These are phyloP conservation scores for Beta corolliflora DNA, from an alignment of 179 eudicot species.

Conservation along the genomic window DNA sequence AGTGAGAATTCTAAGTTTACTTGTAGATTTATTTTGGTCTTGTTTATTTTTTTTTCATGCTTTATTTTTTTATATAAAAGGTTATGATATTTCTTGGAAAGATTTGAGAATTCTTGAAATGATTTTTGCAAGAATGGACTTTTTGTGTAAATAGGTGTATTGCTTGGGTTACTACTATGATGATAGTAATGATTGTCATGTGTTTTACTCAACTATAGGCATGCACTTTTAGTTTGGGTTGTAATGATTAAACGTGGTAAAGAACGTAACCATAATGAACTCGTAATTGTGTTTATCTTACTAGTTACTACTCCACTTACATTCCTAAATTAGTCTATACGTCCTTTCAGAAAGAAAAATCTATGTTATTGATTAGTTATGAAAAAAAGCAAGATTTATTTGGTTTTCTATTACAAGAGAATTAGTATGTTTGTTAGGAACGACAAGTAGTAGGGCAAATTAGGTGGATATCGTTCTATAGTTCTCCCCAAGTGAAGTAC, in stretches of 20 bases:
- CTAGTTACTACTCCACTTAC: too few relatives aligned
- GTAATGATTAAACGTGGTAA: background rate
- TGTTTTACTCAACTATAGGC: background rate
- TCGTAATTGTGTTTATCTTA: too few relatives aligned
- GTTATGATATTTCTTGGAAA: background rate
- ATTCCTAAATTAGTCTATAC: too few relatives aligned
- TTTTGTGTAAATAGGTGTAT: background rate
- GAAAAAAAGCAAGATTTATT: too few relatives aligned
- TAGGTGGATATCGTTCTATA: too few relatives aligned
- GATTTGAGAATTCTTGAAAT: background rate
- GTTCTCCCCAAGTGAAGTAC: too few relatives aligned
- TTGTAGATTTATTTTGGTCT: background rate
- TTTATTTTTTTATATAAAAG: too few relatives aligned
- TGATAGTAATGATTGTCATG: constrained; percentile 18
- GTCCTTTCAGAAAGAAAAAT: too few relatives aligned
- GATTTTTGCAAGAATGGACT: constrained; percentile 11
- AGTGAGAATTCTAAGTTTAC: background rate
- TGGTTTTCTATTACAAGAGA: too few relatives aligned
- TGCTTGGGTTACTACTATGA: background rate
- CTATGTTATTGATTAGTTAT: too few relatives aligned
- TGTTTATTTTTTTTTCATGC: background rate
- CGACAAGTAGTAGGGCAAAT: too few relatives aligned
- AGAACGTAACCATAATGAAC: background rate
- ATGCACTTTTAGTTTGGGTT: background rate
- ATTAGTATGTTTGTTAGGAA: too few relatives aligned